Base-by-base conservation (phyloP, 805 yeast species). In the Nakazawaea siamensis region DNA sequence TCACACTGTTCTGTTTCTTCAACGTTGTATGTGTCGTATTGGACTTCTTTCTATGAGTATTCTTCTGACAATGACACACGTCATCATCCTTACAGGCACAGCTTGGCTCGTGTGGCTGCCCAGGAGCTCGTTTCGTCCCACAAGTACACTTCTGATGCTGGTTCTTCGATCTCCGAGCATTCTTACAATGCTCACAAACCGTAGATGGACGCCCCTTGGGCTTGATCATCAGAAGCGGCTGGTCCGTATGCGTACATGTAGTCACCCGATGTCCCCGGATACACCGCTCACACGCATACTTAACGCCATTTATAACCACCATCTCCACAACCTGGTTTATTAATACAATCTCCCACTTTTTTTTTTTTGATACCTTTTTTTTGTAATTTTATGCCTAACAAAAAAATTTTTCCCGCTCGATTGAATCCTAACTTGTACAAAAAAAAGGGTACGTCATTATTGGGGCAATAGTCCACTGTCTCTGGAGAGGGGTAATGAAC, bases 121-220 rank as follows among this genome's bases (percentile, higher is more conserved):
- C 35, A 7, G 38, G 43, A 8, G 31, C 66, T 55, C 38, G 73
- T 59, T 67, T 64, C 44, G 73, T 67, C 9, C 78, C 76, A 61
- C 95, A 85, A 3, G 74, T 65, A 56, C 97, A 85, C 15, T 69
- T 55, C 5, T 72, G 72, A 51, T 83, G 92, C 2, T 75, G 62
- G 47, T 79, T 76, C 46, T 78, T 80, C 41, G 65, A 51, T 50
- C 76, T 78, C 24, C 95, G 62, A 45, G 78, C 71, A 38, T 80
- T 85, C 43, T 86, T 76, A 53, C 95, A 90, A 52, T 83, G 94
- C 25, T 70, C 65, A 51, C 97, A 90, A 50, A 87, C 95, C 2
- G 95, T 79, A 0, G 95, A 77, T 1, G 98, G 98, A 38, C 98
- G 67, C 3, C 98, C 98, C 53, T 92, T 92, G 13, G 95, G 96